Evolutionary conservation across 225 moss, liverwort and hornwort genomes (phyloP).

Genomic region (Bryum argenteum): DNA sequence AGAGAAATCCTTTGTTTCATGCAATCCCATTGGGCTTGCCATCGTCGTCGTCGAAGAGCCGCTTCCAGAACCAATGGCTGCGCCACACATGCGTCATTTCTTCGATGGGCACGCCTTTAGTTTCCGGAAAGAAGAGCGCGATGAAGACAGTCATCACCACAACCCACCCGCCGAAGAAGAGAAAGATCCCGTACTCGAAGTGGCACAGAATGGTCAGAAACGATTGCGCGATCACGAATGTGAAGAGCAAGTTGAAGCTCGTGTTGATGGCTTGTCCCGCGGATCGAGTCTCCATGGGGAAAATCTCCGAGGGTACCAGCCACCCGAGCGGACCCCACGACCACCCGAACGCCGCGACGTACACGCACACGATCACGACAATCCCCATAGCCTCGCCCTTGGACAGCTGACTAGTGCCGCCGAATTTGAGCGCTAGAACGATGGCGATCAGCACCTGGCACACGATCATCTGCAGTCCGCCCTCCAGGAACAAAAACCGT

Average conservation of each 20-base stretch:
- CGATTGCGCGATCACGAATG: constrained; percentile 21
- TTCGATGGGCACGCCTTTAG: constrained; percentile 33
- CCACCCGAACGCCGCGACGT: constrained; percentile 30
- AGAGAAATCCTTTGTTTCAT: no score
- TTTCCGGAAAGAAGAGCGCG: constrained; percentile 30
- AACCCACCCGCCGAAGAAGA: constrained; percentile 22
- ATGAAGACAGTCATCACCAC: constrained; percentile 29
- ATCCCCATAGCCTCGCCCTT: constrained; percentile 24
- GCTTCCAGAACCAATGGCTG: constrained; percentile 32
- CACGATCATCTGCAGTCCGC: constrained; percentile 27
- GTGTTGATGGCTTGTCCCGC: constrained; percentile 26
- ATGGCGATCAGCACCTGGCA: constrained; percentile 29
- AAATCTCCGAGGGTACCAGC: constrained; percentile 32
- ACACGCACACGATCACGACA: constrained; percentile 9
- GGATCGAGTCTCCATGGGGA: constrained; percentile 28
- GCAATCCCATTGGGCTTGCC: no score
- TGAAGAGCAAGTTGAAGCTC: constrained; percentile 24
- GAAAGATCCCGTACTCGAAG: constrained; percentile 23
- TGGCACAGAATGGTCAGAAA: constrained; percentile 31
- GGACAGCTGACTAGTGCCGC: neutral
- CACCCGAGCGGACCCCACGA: constrained; percentile 34
- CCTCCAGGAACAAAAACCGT: constrained; percentile 27
- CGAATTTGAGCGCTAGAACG: constrained; percentile 24
- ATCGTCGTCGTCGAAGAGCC: neutral
- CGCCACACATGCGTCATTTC: constrained; percentile 33